Conservation (phyloP, 371 early-diverging fungal genomes). For the Coemansia sp. region DNA sequence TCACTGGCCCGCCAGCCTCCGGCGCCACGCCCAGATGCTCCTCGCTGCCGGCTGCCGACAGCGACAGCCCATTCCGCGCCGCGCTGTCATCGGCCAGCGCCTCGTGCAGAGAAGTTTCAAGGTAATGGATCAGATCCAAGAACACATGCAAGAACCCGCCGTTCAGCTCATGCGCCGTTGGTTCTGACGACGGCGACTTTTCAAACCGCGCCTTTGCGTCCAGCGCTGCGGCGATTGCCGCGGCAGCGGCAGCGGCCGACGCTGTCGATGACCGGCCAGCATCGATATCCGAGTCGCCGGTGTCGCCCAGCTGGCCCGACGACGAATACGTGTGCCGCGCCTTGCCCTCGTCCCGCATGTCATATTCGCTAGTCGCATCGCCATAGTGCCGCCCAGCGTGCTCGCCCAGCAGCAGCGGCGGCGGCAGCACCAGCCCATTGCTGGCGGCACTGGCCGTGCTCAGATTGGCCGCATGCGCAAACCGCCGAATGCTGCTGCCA, state of each 20-base stretch:
- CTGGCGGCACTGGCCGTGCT: conserved; percentile 43
- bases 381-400: conserved; percentile 4
- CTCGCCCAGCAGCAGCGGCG: neutral
- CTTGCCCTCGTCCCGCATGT: conserved; percentile 7
- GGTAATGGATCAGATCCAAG: conserved; percentile 31
- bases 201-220: conserved; percentile 33
- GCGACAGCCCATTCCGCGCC: neutral
- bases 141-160: conserved; percentile 48
- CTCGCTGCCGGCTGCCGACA: neutral
- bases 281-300: conserved; percentile 18
- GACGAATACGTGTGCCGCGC: conserved; percentile 16
- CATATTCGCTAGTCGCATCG: conserved; percentile 11
- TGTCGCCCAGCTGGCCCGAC: conserved; percentile 14
- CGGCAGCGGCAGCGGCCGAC: conserved; percentile 15
- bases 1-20: neutral
- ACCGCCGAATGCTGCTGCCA: conserved; percentile 12
- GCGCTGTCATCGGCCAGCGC: conserved; percentile 5
- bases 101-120: conserved; percentile 29
- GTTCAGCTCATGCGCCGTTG: conserved; percentile 23
- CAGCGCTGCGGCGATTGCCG: conserved; percentile 19
- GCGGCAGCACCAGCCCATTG: conserved; percentile 9
- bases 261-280: conserved; percentile 23
- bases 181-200: conserved; percentile 9
- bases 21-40: neutral
- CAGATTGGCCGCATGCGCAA: conserved; percentile 29